Evolutionary conservation across 306 rosid species (phyloP), one percentile per base, ranked within the genome.

Genomic region (Spatholobus suberectus): DNA sequence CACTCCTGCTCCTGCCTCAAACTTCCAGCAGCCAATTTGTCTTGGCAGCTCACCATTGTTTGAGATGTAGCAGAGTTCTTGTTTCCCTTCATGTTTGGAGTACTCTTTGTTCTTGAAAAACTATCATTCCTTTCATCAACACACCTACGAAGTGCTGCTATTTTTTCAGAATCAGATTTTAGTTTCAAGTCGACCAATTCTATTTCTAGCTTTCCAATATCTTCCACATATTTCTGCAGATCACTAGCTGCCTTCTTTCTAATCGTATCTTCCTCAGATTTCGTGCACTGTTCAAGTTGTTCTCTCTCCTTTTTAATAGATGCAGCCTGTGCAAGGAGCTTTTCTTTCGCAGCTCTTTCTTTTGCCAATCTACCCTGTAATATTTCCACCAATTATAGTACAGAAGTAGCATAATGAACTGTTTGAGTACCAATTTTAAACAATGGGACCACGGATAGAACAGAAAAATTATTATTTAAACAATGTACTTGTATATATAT

Each of bases 1-100:
- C 97, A 92, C 72, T 92, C 94, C 4, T 84, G 87, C 79, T 92
- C 97, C 77, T 71, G 88, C 88, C 76, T 90, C 87, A 90, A 55
- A 18, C 73, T 84, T 34, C 55, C 66, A 8, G 46, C 63, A 12
- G 21, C 69, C 32, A 6, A 27, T 44, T 77, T 49, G 63, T 65
- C 83, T 58, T 38, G 81, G 63, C 23, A 40, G 74, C 81, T 81
- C 61, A 29, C 58, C 18, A 4, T 59, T 13, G 8, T 58, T n/a
- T 78, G 79, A 40, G 61, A 58, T 29, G 11, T 35, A 32, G 76
- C 18, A 23, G 85, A 82, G 70, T 78, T 82, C 80, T 78, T 77
- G 80, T 59, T 61, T 37, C 75, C 84, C 81, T 72, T 83, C 62
- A 8, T 44, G 2, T 55, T 57, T 79, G 35, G 77, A 65, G 44